phyloP scores from a whole-genome alignment of 305 asterid species.

The Withania somnifera region DNA sequence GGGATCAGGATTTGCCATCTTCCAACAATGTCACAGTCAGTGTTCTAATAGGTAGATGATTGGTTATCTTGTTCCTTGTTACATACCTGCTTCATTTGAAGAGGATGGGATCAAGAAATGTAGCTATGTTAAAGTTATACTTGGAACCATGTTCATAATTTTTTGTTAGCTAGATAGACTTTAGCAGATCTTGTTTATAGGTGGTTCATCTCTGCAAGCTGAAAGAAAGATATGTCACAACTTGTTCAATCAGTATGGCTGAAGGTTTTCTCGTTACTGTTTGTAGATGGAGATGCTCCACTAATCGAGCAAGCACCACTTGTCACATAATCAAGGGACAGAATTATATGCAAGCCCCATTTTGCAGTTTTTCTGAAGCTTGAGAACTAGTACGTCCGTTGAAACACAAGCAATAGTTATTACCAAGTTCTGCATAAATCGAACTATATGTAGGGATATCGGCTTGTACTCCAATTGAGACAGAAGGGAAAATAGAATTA shows the following conservation, averaged over 20 bases:
- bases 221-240: background rate
- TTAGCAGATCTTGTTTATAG: background rate
- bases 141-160: background rate
- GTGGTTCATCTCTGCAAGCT: background rate
- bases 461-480: background rate
- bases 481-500: background rate
- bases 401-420: background rate
- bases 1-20: slow-evolving; percentile 28
- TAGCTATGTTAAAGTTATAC: background rate
- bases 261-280: background rate
- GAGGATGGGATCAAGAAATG: background rate
- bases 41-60: slow-evolving; percentile 47
- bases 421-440: background rate
- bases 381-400: background rate
- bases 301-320: background rate
- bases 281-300: background rate
- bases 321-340: background rate
- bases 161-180: background rate
- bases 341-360: background rate
- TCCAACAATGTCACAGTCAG: slow-evolving; percentile 50
- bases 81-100: background rate
- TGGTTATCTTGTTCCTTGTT: background rate
- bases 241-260: background rate
- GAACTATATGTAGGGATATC: background rate
- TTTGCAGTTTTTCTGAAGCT: background rate